Conservation (phyloP, 129 eudicot species). For the Flaveria trinervia region DNA sequence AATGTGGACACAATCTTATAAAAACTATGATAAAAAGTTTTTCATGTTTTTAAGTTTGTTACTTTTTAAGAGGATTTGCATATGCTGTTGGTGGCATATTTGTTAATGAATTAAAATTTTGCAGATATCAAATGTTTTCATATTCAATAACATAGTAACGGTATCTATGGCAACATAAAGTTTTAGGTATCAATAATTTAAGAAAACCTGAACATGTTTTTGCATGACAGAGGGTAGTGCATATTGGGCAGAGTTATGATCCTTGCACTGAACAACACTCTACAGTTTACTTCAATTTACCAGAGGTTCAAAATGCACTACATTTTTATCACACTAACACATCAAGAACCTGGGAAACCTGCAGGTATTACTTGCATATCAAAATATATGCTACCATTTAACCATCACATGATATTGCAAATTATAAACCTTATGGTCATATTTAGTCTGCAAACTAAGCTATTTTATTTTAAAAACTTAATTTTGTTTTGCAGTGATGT, state of each 20-base stretch:
- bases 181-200: neutral
- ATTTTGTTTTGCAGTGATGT: slow-evolving; percentile 45
- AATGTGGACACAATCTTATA: neutral
- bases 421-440: neutral
- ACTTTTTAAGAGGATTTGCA: neutral
- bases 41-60: neutral
- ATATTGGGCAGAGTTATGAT: slow-evolving; percentile 68
- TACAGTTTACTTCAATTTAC: slow-evolving; percentile 71
- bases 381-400: slow-evolving; percentile 7
- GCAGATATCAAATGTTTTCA: neutral
- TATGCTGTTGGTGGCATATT: neutral
- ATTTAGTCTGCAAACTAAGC: neutral
- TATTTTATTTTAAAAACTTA: neutral
- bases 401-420: neutral
- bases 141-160: neutral
- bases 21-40: neutral
- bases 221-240: slow-evolving; percentile 56
- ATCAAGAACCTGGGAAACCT: slow-evolving; percentile 70
- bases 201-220: neutral
- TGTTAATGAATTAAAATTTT: neutral
- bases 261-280: slow-evolving; percentile 97
- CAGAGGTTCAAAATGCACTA: slow-evolving; percentile 90
- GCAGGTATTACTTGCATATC: slow-evolving; percentile 58
- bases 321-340: slow-evolving; percentile 55
- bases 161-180: neutral